Conservation (phyloP, 169 alveolate genomes). For the Ichthyophthirius multifiliis region DNA sequence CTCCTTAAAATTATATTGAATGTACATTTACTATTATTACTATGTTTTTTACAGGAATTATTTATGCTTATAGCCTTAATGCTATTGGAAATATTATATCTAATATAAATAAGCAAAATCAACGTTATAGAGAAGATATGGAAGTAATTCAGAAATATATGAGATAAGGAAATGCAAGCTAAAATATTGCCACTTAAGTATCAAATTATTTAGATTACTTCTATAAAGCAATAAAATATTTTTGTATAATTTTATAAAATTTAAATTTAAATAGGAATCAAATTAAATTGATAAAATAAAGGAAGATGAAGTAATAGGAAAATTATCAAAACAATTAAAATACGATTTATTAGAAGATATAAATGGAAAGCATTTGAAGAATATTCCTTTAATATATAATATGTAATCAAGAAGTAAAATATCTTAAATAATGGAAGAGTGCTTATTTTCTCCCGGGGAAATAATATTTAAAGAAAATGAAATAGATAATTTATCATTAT, state of each 20-base stretch:
- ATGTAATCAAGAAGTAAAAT: neutral
- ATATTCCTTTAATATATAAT: neutral
- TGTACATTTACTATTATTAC: constrained; percentile 17
- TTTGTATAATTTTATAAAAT: neutral
- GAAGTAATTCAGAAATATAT: neutral
- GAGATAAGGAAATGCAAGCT: neutral
- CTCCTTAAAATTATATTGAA: constrained; percentile 33
- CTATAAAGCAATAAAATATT: neutral
- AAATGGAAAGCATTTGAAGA: neutral
- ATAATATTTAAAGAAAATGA: neutral
- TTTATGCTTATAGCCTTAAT: neutral
- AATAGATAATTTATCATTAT: neutral
- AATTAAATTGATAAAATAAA: neutral
- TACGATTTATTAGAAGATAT: neutral
- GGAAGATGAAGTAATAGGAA: neutral
- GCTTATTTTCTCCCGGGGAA: neutral
- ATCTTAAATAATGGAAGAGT: neutral
- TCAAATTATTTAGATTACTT: neutral
- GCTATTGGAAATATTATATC: neutral
- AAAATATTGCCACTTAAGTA: neutral
- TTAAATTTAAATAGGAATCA: neutral
- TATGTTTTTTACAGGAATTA: constrained; percentile 14
- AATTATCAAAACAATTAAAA: neutral
- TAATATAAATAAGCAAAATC: neutral
- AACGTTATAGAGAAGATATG: neutral